phyloP scores from a whole-genome alignment of 2,329 filamentous ascomycete genomes.

The Arthroderma uncinatum region DNA sequence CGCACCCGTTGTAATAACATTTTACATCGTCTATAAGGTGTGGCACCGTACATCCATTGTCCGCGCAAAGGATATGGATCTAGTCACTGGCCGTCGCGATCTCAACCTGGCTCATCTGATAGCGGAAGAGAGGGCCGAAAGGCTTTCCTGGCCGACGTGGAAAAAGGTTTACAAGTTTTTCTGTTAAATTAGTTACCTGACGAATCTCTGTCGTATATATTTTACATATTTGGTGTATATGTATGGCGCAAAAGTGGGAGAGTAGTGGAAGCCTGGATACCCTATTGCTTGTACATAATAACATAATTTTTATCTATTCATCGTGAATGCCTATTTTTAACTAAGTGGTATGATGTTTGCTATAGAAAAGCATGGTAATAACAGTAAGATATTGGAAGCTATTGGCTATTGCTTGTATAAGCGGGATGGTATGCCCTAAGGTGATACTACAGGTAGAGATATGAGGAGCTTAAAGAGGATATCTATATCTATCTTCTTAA shows the following conservation, averaged over 20 bases:
- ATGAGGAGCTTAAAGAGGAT: too few relatives aligned
- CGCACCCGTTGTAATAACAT: slow-evolving; percentile 25
- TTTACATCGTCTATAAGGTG: slow-evolving; percentile 46
- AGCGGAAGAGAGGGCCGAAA: slow-evolving; percentile 21
- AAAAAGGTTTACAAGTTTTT: slow-evolving; percentile 14
- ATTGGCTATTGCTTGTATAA: too few relatives aligned
- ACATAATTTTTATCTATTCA: background rate
- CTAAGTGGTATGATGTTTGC: too few relatives aligned
- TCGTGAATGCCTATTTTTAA: background rate
- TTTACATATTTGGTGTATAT: background rate
- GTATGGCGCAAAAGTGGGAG: background rate
- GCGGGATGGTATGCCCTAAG: too few relatives aligned
- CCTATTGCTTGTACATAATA: background rate
- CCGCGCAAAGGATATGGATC: slow-evolving; percentile 49
- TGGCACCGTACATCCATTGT: slow-evolving; percentile 56
- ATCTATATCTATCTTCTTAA: too few relatives aligned
- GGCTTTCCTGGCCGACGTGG: slow-evolving; percentile 10
- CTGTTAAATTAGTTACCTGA: slow-evolving; percentile 5
- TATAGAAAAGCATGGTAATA: too few relatives aligned
- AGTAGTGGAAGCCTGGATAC: background rate
- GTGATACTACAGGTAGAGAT: too few relatives aligned
- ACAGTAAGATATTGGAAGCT: too few relatives aligned
- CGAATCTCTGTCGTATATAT: background rate
- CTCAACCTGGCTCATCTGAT: slow-evolving; percentile 55
- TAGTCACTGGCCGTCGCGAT: slow-evolving; percentile 53